phyloP scores from a whole-genome alignment of 345 rosid genomes.

The Pistacia integerrima region DNA sequence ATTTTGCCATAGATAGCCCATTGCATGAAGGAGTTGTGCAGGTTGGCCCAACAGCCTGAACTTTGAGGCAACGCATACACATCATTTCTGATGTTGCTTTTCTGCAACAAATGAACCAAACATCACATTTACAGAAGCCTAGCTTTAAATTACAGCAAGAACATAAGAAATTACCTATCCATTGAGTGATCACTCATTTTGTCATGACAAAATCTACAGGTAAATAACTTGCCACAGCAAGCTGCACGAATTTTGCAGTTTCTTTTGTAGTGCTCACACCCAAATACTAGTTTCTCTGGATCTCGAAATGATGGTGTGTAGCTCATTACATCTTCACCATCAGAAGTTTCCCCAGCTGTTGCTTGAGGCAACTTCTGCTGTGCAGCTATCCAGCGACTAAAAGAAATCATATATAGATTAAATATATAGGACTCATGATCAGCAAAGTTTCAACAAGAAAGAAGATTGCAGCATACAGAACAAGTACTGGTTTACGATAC shows the following conservation, averaged over 20 bases:
- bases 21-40: conserved; percentile 57
- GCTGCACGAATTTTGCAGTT: conserved; percentile 72
- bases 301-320: conserved; percentile 54
- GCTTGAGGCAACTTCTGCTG: conserved; percentile 59
- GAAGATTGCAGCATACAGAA: background rate
- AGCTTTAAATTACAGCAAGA: conserved; percentile 10
- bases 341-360: conserved; percentile 39
- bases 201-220: conserved; percentile 77
- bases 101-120: conserved; percentile 36
- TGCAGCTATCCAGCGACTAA: conserved; percentile 73
- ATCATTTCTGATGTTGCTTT: conserved; percentile 72
- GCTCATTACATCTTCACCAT: conserved; percentile 38
- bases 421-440: conserved; percentile 9
- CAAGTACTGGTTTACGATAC: background rate
- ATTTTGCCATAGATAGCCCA: conserved; percentile 60
- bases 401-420: conserved; percentile 17
- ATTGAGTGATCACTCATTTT: conserved; percentile 70
- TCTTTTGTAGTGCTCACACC: conserved; percentile 72
- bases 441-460: background rate
- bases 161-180: conserved; percentile 47
- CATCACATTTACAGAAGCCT: conserved; percentile 19
- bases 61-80: conserved; percentile 68
- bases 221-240: conserved; percentile 67
- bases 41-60: conserved; percentile 54
- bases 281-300: conserved; percentile 48